A percentile compares a stretch with the other conserved stretches of the same genome.
Conservation (phyloP, 139 green algal genomes). For the Desmodesmus armatus region DNA sequence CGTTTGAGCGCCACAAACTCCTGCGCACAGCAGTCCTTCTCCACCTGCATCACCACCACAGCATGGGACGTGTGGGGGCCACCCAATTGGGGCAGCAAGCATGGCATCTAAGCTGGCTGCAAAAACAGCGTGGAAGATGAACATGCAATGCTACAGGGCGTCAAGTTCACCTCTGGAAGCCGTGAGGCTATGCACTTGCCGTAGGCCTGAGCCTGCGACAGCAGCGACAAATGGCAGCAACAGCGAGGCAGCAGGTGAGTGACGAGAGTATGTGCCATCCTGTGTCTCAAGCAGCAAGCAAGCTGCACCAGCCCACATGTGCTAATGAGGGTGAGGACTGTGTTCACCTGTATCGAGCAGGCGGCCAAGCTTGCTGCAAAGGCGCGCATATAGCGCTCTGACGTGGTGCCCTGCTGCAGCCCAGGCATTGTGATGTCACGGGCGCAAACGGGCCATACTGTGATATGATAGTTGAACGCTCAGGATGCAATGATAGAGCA, state of each 20-base stretch:
- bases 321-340: background rate
- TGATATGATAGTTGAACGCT: no score
- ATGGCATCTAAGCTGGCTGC: no score
- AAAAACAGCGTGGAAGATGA: no score
- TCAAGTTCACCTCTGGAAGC: conserved; percentile 34
- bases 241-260: background rate
- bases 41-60: conserved; percentile 28
- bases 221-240: background rate
- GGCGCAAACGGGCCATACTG: no score
- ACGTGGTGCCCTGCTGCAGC: background rate
- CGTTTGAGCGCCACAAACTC: conserved; percentile 37
- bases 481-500: no score
- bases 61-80: no score
- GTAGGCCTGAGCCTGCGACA: conserved; percentile 22
- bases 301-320: background rate
- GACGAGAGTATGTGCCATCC: background rate
- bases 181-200: conserved; percentile 29
- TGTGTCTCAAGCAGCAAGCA: background rate
- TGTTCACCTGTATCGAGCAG: conserved; percentile 26
- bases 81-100: no score
- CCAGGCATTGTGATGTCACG: background rate
- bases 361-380: conserved; percentile 38
- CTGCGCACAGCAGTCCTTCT: conserved; percentile 38
- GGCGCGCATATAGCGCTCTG: conserved; percentile 36
- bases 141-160: no score